These are phyloP conservation scores for Trematosphaeria pertusa DNA, from an alignment of 2,329 filamentous ascomycete genomes.

Conservation along the genomic window DNA sequence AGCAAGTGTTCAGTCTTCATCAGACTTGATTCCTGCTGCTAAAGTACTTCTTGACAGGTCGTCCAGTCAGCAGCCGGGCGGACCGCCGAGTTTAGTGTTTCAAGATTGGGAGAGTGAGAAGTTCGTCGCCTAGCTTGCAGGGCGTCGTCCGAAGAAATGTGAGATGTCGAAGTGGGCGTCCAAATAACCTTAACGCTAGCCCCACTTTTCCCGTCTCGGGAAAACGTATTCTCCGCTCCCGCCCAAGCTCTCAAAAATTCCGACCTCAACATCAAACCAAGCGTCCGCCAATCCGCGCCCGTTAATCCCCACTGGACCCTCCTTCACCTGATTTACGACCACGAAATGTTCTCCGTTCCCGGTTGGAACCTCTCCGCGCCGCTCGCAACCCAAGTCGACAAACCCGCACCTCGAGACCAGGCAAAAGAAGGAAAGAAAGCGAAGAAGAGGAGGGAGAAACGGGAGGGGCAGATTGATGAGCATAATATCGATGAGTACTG, in stretches of 20 bases:
- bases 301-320: background rate
- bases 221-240: no score
- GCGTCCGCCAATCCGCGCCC: background rate
- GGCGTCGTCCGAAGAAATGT: no score
- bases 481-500: constrained; percentile 58
- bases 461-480: constrained; percentile 83
- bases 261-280: background rate
- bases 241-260: background rate
- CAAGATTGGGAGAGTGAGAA: no score
- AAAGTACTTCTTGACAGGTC: no score
- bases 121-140: no score
- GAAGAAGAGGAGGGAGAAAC: constrained; percentile 61
- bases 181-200: background rate
- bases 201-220: background rate
- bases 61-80: no score
- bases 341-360: constrained; percentile 84
- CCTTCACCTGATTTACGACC: background rate
- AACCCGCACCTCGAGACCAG: constrained; percentile 40
- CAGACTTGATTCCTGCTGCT: no score
- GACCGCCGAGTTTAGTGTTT: no score
- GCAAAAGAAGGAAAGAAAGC: constrained; percentile 60
- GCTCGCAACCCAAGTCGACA: constrained; percentile 72
- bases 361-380: constrained; percentile 86
- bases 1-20: no score
- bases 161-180: no score